A percentile compares a stretch with the other conserved stretches of the same genome.
phyloP scores from a whole-genome alignment of 306 rosid genomes.

The Castanea crenata region DNA sequence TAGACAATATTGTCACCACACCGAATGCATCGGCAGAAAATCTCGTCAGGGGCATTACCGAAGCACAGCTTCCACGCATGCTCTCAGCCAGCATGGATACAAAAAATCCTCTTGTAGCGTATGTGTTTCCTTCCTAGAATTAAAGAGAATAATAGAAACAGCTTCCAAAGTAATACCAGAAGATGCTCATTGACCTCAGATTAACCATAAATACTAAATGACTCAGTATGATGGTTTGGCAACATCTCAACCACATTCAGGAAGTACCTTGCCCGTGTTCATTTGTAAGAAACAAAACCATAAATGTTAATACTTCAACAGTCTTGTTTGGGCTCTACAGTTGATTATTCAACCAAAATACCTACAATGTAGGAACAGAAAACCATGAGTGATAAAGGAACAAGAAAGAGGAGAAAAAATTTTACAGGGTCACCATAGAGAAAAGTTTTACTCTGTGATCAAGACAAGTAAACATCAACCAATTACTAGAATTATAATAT shows the following conservation, averaged over 20 bases:
- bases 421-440: not conserved
- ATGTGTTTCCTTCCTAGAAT: conserved; percentile 43
- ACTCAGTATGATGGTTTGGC: conserved; percentile 5
- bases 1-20: conserved; percentile 91
- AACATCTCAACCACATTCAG: conserved; percentile 22
- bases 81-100: conserved; percentile 99
- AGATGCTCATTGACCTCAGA: conserved; percentile 33
- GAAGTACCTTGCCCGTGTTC: conserved; percentile 21
- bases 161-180: conserved; percentile 27
- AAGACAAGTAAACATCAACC: not conserved
- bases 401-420: not conserved
- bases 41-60: conserved; percentile 99
- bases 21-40: conserved; percentile 96
- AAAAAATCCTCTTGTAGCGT: conserved; percentile 49
- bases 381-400: conserved; percentile 8
- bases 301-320: conserved; percentile 10
- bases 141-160: conserved; percentile 20
- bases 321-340: conserved; percentile 15
- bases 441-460: not conserved
- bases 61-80: conserved; percentile 98
- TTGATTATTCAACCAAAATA: conserved; percentile 19
- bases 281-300: conserved; percentile 2
- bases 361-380: conserved; percentile 25
- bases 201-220: conserved; percentile 22
- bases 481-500: not conserved